Percentiles rank a stretch among this genome's conserved stretches.
Conservation (phyloP, 139 green algal species). For the Asterochloris erici region DNA sequence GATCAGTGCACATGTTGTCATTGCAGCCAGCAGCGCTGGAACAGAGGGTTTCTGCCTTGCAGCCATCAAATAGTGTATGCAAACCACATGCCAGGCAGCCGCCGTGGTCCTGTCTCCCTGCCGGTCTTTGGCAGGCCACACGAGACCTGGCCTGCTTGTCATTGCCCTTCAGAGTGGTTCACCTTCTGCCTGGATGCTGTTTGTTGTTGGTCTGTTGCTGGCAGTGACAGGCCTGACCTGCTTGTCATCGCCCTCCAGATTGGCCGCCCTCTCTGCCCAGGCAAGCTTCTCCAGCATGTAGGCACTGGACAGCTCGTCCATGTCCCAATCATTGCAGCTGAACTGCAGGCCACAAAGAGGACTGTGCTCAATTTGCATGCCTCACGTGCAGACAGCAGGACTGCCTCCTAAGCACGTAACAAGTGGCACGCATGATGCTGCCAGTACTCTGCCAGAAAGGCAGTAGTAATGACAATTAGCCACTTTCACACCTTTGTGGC, state of each 20-base stretch:
- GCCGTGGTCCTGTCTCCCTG: too few species aligned
- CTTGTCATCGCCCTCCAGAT: not conserved
- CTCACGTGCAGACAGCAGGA: not conserved
- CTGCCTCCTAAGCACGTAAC: not conserved
- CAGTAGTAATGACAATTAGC: not conserved
- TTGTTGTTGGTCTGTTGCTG: too few species aligned
- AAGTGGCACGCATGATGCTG: not conserved
- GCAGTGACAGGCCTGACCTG: too few species aligned
- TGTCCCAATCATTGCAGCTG: slow-evolving; percentile 33
- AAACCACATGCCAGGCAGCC: not conserved
- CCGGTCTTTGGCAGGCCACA: too few species aligned
- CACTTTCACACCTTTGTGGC: not conserved
- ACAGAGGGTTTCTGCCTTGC: too few species aligned
- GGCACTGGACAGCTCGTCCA: slow-evolving; percentile 28
- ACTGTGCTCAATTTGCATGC: not conserved
- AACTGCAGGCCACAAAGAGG: slow-evolving; percentile 11
- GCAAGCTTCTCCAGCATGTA: slow-evolving; percentile 37
- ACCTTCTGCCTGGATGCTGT: too few species aligned
- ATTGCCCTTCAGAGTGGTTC: too few species aligned
- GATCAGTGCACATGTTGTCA: not conserved
- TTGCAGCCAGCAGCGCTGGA: not conserved
- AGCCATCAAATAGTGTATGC: not conserved
- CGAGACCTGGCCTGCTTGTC: too few species aligned
- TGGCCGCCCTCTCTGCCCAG: not conserved
- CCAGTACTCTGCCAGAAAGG: not conserved